Conservation (phyloP, 164 flowering plant species). For the Santalum album region DNA sequence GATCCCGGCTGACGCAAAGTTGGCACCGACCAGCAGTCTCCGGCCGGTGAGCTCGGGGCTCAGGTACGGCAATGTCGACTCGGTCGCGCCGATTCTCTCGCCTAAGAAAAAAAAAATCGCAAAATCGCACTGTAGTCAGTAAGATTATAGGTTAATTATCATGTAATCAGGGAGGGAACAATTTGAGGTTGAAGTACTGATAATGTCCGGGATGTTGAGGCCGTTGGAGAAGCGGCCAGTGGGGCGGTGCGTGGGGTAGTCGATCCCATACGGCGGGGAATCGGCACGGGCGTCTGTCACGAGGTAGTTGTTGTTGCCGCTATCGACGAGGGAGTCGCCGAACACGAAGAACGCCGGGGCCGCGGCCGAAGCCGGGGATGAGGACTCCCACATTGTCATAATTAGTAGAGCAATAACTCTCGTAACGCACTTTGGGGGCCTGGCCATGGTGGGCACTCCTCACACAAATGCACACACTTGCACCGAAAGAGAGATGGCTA, state of each 20-base stretch:
- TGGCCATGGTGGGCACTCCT: neutral
- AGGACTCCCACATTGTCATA: neutral
- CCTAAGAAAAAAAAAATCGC: too few species aligned
- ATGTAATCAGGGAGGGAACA: too few species aligned
- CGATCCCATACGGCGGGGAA: conserved; percentile 71
- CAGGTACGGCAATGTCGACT: conserved; percentile 53
- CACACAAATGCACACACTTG: too few species aligned
- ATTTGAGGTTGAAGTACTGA: conserved; percentile 25
- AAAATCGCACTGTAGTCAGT: too few species aligned
- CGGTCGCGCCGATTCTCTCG: conserved; percentile 34
- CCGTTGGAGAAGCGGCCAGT: conserved; percentile 91
- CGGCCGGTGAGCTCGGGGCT: conserved; percentile 52
- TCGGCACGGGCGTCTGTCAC: conserved; percentile 73
- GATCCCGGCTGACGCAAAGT: conserved; percentile 87
- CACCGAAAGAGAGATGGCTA: too few species aligned
- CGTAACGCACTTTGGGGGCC: neutral
- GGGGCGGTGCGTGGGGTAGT: conserved; percentile 54
- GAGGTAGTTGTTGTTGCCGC: conserved; percentile 71
- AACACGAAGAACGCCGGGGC: conserved; percentile 76
- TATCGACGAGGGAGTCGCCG: conserved; percentile 79
- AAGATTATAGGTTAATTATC: too few species aligned
- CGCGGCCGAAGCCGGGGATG: conserved; percentile 3
- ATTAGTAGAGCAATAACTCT: neutral
- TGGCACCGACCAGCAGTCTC: conserved; percentile 64
- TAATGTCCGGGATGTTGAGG: conserved; percentile 67